A percentile compares a stretch with the other conserved stretches of the same genome.
Conservation (phyloP, 2,329 filamentous ascomycete genomes). For the Keithomyces neogunnii region DNA sequence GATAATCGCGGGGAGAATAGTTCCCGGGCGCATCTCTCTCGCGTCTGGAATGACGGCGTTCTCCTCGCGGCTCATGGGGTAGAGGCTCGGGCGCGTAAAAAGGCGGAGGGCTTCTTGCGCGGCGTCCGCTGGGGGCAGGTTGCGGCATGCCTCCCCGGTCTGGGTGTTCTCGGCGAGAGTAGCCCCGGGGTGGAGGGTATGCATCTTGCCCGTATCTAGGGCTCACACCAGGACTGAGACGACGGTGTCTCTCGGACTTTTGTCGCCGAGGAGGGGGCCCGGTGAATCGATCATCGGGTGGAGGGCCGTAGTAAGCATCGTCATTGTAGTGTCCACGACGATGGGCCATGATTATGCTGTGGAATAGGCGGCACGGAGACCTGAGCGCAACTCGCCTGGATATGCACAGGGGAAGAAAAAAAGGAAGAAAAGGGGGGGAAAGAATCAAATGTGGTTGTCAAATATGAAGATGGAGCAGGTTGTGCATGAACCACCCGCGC, state of each 20-base stretch:
- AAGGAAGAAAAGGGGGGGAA: background rate
- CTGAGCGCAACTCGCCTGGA: background rate
- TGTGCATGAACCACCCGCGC: background rate
- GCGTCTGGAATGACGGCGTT: background rate
- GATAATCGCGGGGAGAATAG: constrained; percentile 1
- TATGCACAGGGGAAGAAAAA: background rate
- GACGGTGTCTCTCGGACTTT: constrained; percentile 15
- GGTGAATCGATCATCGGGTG: background rate
- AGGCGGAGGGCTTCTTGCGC: constrained; percentile 9
- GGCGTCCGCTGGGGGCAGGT: background rate
- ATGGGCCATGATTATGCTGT: constrained; percentile 8
- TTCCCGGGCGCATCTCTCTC: constrained; percentile 1
- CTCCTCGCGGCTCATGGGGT: constrained; percentile 2
- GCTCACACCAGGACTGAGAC: constrained; percentile 8
- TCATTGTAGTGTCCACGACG: constrained; percentile 18
- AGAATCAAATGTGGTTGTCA: background rate
- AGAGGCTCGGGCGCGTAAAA: constrained; percentile 7
- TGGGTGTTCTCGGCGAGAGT: constrained; percentile 5
- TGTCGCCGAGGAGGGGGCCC: constrained; percentile 12
- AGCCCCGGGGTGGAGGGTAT: constrained; percentile 8
- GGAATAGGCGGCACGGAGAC: background rate
- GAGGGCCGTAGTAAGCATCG: constrained; percentile 11
- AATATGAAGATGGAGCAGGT: background rate
- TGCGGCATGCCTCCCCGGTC: constrained; percentile 3
- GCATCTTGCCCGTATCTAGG: constrained; percentile 4